Evolutionary conservation across 2,329 filamentous ascomycete genomes (phyloP), one percentile per base, ranked within the genome.

Genomic region (Xylariaceae sp.): DNA sequence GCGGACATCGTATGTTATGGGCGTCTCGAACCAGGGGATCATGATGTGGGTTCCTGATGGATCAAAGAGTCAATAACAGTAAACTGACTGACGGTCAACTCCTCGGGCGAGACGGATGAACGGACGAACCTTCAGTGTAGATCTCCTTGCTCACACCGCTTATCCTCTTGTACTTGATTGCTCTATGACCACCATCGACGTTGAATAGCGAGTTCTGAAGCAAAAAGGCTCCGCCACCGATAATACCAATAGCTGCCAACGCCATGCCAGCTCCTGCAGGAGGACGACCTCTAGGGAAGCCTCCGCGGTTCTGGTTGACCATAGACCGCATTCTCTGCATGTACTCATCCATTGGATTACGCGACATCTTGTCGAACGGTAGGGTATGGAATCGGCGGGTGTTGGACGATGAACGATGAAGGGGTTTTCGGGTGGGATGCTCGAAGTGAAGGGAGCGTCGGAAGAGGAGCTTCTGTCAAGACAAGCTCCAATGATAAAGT

Each of bases 141-240:
- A 99, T 99, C 72, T 98, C 92, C 79, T 93, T 93, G 82, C 91
- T 89, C 53, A 99, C 94, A 82, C 95, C 95, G 71, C 87, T 91
- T 77, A 96, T 71, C 75, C 93, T 89, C 69, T 89, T 92, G 81
- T 99, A 99, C 78, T 99, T 99, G 84, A 99, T 99, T 65, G 95
- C 95, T 73, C 95, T 89, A 78, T 98, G 95, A 79, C 95, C 95
- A 88, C 95, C 95, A 73, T 99, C 95, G 69, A 99, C 95, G 79
- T 89, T 89, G 80, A 89, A 89, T 4, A 89, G 79, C 40, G 86
- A 82, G 73, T 87, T 83, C 68, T 83, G 79, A 63, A 87, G 67
- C 65, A 86, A 61, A 67, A 82, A 71, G 54, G 78, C 73, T 41
- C 80, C 83, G 56, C 80, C 81, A 14, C 76, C 76, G 39, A 84